Conservation (phyloP, 225 moss, liverwort and hornwort genomes). For the Thuidium tamariscinum region DNA sequence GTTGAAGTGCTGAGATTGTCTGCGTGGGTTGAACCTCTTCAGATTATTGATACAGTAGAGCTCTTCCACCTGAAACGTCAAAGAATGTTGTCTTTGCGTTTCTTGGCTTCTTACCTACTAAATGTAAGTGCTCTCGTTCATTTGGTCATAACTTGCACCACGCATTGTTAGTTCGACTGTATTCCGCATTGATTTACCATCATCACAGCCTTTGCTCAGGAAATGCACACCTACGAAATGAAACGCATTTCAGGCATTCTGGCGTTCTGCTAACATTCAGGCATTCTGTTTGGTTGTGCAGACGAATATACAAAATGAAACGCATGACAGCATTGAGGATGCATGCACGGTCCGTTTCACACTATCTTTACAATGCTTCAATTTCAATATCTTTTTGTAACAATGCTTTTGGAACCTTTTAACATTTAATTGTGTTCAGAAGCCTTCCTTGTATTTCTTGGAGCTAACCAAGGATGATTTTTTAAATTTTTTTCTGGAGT, state of each 20-base stretch:
- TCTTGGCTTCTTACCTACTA: constrained; percentile 56
- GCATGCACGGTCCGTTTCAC: constrained; percentile 52
- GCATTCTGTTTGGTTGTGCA: constrained; percentile 14
- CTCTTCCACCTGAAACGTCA: constrained; percentile 61
- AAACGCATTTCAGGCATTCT: too few relatives aligned
- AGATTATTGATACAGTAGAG: constrained; percentile 67
- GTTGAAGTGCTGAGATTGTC: constrained; percentile 2
- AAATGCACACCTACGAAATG: neutral
- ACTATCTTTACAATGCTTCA: neutral
- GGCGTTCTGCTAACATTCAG: neutral
- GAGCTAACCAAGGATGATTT: neutral
- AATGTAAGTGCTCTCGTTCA: constrained; percentile 28
- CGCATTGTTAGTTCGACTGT: neutral
- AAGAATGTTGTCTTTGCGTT: constrained; percentile 55
- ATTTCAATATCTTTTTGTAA: neutral
- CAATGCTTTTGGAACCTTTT: neutral
- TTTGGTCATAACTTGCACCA: neutral
- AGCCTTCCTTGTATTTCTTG: neutral
- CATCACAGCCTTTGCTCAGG: neutral
- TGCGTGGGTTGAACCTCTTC: neutral
- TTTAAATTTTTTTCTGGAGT: neutral
- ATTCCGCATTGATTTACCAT: neutral
- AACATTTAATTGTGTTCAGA: neutral
- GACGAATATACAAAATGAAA: constrained; percentile 62
- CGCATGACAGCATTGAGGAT: constrained; percentile 65